Evolutionary conservation across 192 early-diverging fungal species (phyloP).

Genomic region (Backusella liffmaniae): DNA sequence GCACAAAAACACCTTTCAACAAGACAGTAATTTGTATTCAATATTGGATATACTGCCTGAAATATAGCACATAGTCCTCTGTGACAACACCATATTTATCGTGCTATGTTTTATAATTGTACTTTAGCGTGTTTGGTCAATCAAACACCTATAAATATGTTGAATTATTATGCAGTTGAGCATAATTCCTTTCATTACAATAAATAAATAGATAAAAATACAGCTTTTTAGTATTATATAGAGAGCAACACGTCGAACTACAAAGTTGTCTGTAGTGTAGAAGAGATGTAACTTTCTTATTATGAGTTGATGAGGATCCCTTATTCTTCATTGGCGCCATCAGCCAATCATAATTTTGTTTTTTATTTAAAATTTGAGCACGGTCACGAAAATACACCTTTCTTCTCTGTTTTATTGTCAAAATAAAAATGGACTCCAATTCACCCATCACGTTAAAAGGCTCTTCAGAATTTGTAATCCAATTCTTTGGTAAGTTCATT

Average conservation of each 20-base stretch:
- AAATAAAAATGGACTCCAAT: background rate
- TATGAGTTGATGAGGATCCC: background rate
- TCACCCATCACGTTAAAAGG: slow-evolving; percentile 75
- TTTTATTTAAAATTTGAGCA: background rate
- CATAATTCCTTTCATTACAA: too few relatives aligned
- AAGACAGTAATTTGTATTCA: background rate
- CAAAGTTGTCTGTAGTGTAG: background rate
- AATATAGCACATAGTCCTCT: background rate
- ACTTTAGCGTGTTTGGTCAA: too few relatives aligned
- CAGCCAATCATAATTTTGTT: background rate
- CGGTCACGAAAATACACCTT: background rate
- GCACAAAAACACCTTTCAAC: background rate
- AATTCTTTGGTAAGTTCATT: slow-evolving; percentile 77
- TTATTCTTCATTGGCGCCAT: background rate
- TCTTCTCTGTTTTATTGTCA: background rate
- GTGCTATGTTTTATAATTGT: background rate
- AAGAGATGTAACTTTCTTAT: background rate
- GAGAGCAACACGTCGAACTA: background rate
- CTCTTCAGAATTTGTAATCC: slow-evolving; percentile 79
- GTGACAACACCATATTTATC: background rate
- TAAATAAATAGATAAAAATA: too few relatives aligned
- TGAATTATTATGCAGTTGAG: background rate
- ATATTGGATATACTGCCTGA: too few relatives aligned
- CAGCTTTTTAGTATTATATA: too few relatives aligned
- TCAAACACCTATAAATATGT: background rate